phyloP scores from a whole-genome alignment of 1,284 basidiomycete species.

The Leccinum brunneo-olivaceum region DNA sequence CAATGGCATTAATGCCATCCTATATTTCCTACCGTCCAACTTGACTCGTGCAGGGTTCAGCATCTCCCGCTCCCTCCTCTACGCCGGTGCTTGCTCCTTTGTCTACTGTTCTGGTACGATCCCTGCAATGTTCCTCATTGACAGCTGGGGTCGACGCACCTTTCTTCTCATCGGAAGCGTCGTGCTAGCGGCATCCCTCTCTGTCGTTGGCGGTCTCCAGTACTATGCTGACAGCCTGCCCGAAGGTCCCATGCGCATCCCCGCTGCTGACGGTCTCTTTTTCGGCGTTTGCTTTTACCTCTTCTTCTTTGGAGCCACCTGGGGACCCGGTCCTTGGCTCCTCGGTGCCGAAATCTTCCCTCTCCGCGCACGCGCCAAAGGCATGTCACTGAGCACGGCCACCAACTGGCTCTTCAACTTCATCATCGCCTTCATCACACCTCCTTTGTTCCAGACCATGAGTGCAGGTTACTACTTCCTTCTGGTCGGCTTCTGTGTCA shows the following conservation, averaged over 20 bases:
- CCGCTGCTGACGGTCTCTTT: constrained; percentile 42
- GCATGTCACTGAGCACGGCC: constrained; percentile 57
- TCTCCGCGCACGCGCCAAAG: constrained; percentile 59
- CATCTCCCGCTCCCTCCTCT: constrained; percentile 39
- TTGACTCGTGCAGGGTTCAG: constrained; percentile 45
- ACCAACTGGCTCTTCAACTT: constrained; percentile 56
- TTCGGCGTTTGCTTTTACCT: constrained; percentile 38
- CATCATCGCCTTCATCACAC: constrained; percentile 48
- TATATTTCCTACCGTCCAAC: constrained; percentile 51
- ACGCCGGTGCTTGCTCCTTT: constrained; percentile 49
- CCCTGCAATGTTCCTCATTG: constrained; percentile 51
- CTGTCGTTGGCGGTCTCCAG: constrained; percentile 41
- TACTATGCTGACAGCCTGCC: constrained; percentile 37
- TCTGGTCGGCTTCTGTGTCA: constrained; percentile 38
- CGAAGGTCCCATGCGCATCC: constrained; percentile 28
- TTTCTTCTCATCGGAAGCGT: constrained; percentile 46
- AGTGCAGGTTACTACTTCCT: constrained; percentile 46
- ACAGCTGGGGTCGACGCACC: constrained; percentile 44
- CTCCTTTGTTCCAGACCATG: constrained; percentile 40
- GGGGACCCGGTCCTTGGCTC: constrained; percentile 63
- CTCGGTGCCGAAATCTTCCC: constrained; percentile 61
- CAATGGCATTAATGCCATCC: constrained; percentile 52
- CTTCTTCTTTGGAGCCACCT: constrained; percentile 47
- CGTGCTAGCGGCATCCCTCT: constrained; percentile 36
- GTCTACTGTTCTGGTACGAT: constrained; percentile 53